phyloP scores from a whole-genome alignment of 108 stramenopile genomes.

The Discostella stelligeroides region DNA sequence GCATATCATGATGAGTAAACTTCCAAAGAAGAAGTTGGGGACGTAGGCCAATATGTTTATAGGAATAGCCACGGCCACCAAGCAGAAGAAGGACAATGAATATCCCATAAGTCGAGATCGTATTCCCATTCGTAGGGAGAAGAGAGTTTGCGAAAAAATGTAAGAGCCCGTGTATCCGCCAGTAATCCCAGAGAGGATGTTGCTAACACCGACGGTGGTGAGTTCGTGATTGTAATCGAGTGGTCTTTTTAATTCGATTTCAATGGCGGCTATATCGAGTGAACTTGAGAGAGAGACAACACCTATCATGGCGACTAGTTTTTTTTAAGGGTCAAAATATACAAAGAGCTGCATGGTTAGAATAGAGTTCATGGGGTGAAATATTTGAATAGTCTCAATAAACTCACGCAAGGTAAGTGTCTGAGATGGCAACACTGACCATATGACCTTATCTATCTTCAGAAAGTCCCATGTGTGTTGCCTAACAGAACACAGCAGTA shows the following conservation, averaged over 20 bases:
- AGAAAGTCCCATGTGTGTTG: constrained; percentile 85
- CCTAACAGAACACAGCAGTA: constrained; percentile 56
- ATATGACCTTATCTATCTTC: constrained; percentile 76
- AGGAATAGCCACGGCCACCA: constrained; percentile 72
- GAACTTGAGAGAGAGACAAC: constrained; percentile 95
- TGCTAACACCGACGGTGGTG: constrained; percentile 88
- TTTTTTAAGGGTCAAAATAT: no score
- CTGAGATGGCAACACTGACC: constrained; percentile 72
- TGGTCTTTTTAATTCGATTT: constrained; percentile 91
- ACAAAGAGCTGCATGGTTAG: constrained; percentile 8
- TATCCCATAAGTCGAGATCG: constrained; percentile 80
- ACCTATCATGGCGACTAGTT: constrained; percentile 84
- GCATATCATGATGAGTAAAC: constrained; percentile 89
- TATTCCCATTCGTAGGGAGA: constrained; percentile 92
- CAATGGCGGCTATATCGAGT: constrained; percentile 97
- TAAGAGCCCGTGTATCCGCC: constrained; percentile 91
- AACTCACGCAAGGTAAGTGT: constrained; percentile 44
- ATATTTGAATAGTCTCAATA: background rate
- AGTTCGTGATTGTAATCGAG: constrained; percentile 95
- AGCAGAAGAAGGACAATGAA: constrained; percentile 62
- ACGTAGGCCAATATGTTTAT: constrained; percentile 83
- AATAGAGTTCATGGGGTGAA: background rate
- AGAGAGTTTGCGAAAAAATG: constrained; percentile 97
- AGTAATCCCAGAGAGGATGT: constrained; percentile 87
- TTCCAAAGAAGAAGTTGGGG: constrained; percentile 95